Evolutionary conservation across 1,284 basidiomycete genomes (phyloP), one percentile per base, ranked within the genome.

Genomic region (Ceratobasidium sp.): DNA sequence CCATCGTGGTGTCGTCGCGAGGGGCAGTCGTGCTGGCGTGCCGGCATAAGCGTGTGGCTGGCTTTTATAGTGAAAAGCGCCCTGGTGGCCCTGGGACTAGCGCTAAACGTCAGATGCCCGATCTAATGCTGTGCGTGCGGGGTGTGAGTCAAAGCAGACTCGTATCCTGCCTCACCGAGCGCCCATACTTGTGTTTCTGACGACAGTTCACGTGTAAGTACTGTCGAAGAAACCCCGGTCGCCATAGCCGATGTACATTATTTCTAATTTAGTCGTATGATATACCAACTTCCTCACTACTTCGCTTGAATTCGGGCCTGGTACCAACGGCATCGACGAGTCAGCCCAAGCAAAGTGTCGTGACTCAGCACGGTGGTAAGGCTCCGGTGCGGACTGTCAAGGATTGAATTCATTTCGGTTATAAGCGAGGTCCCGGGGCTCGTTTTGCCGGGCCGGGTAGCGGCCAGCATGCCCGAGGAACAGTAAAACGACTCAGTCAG

Each of bases 21-120:
- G 54, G 25, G 34, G 13, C 37, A 22, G 49, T 44, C 37, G 37
- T 40, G 34, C 46, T 29, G 56, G 37, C 37, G 43, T 44, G 43
- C 67, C 22, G 52, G 67, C 25, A 57, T 40, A 34, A 57, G 52
- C 46, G 51, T 65, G 67, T 65, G 67, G 51, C 43, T 25, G 34
- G 34, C 56, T 61, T 73, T 73, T 49, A 52, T 52, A 62, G 44
- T 1, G 29, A 62, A 52, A 73, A 73, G 70, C 59, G 59, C 69
- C 57, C 52, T 68, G 37, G 51, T 19, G 51, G 52, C 67, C 37
- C 37, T 54, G 67, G 44, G 25, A 15, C 6, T 4, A 40, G 59
- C 59, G 59, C 34, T 54, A 29, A 54, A 54, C 32, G 13, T 56
- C 22, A 4, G 19, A 29, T 34, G 22, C 34, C 19, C 43, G 32